Base-by-base conservation (phyloP, 2,329 filamentous ascomycete genomes). In the Thelonectria rubi region DNA sequence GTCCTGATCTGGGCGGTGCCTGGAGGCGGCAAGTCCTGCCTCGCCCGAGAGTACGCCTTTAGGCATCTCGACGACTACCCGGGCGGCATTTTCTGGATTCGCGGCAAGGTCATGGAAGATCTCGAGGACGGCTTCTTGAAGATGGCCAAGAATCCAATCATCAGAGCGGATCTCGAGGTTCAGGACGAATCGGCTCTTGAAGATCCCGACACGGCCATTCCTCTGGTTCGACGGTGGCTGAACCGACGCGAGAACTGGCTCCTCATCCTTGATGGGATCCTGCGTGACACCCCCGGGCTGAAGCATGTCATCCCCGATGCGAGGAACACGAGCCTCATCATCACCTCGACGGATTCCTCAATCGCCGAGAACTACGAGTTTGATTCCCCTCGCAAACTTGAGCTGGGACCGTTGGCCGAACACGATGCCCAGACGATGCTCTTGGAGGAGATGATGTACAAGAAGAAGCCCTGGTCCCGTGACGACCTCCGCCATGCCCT, bases 291-390 rank as follows among this genome's bases (percentile, higher is more conserved):
- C 14, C 62, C 62, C 1, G 54, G 58, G 6, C 20, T 71, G 7
- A 58, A 52, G 21, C 68, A 62, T 30, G 26, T 8, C n/a, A 69
- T 71, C 34, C 66, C 69, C 2, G 63, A 69, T 37, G 56, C 65
- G 17, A 61, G 24, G n/a, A 68, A 69, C 40, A 69, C 69, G 11
- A 68, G 65, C 60, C 39, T 71, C 39, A 69, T 71, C 11, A 24
- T 71, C 5, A 71, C 69, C 9, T 71, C 69, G 9, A 71, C 69
- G 3, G 69, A 71, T 15, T 69, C 61, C 3, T 71, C 69, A 6
- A 66, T 71, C 18, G 65, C 68, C 2, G 68, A 65, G 11, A 55
- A 70, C 14, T 60, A 71, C 61, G 54, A 61, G n/a, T 71, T 70
- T 24, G 63, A 68, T 20, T 62, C 63, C 20, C 69, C 69, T 5